Conservation (phyloP, 352 stramenopile species). For the Phytopythium helicoides region DNA sequence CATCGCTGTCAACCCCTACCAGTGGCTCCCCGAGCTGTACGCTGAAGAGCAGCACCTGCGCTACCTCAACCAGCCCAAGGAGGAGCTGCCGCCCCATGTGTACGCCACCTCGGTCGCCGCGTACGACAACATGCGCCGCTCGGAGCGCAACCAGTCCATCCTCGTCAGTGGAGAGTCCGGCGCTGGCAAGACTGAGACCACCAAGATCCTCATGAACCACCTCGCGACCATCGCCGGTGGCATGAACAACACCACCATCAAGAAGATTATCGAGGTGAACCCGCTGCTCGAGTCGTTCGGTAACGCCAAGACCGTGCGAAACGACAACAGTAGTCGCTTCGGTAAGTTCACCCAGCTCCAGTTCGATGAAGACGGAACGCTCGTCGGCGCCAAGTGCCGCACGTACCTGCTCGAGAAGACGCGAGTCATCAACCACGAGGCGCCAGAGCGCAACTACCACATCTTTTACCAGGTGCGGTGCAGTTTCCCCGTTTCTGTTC, state of each 20-base stretch:
- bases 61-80: slow-evolving; percentile 62
- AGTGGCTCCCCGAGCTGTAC: slow-evolving; percentile 88
- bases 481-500: background rate
- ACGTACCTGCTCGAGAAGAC: slow-evolving; percentile 95
- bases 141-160: slow-evolving; percentile 77
- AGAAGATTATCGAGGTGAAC: slow-evolving; percentile 83
- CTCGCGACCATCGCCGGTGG: slow-evolving; percentile 67
- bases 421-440: slow-evolving; percentile 73
- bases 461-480: slow-evolving; percentile 67
- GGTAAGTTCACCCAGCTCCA: slow-evolving; percentile 97
- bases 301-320: slow-evolving; percentile 94
- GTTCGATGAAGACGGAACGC: slow-evolving; percentile 74
- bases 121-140: slow-evolving; percentile 65
- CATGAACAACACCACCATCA: slow-evolving; percentile 71
- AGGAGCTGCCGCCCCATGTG: slow-evolving; percentile 66
- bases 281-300: slow-evolving; percentile 84
- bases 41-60: slow-evolving; percentile 57
- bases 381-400: slow-evolving; percentile 73
- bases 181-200: slow-evolving; percentile 88
- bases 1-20: slow-evolving; percentile 97
- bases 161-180: slow-evolving; percentile 85
- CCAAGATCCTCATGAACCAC: slow-evolving; percentile 90
- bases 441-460: slow-evolving; percentile 76
- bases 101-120: slow-evolving; percentile 70
- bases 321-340: slow-evolving; percentile 96